Evolutionary conservation across 495 filamentous ascomycete species (phyloP).

Genomic region (Mycothermus thermophilus): DNA sequence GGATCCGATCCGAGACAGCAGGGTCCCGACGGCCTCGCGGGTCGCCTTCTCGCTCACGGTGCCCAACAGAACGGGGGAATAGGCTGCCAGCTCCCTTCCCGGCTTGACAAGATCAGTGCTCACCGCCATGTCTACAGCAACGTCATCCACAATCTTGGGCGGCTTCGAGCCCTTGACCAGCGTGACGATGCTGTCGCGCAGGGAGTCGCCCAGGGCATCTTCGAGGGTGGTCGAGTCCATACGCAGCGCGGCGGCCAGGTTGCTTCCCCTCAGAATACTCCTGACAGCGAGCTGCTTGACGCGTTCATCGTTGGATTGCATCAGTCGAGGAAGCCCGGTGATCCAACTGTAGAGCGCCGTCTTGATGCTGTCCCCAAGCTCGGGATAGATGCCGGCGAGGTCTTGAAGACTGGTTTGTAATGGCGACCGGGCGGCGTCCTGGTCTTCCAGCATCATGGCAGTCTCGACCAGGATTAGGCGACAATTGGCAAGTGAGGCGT

Average conservation of each 20-base stretch:
- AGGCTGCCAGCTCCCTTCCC: conserved; percentile 24
- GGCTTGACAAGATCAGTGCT: conserved; percentile 12
- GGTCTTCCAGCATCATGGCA: conserved; percentile 54
- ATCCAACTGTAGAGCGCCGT: conserved; percentile 69
- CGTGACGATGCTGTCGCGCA: conserved; percentile 45
- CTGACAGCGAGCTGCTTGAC: conserved; percentile 56
- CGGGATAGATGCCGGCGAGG: conserved; percentile 47
- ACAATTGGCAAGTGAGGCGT: conserved; percentile 56
- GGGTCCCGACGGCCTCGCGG: conserved; percentile 33
- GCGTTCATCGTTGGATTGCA: conserved; percentile 73
- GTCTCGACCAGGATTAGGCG: conserved; percentile 63
- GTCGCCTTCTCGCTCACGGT: conserved; percentile 52
- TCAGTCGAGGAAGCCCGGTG: conserved; percentile 60
- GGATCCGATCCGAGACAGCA: conserved; percentile 35
- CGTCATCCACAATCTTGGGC: conserved; percentile 13
- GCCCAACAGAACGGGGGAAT: conserved; percentile 48
- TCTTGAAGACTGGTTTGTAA: conserved; percentile 40
- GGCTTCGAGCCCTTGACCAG: conserved; percentile 26
- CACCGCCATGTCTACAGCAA: conserved; percentile 10
- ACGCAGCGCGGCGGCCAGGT: conserved; percentile 49
- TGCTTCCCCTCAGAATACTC: conserved; percentile 58
- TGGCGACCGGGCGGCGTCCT: conserved; percentile 30
- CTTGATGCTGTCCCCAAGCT: conserved; percentile 54
- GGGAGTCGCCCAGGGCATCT: conserved; percentile 46
- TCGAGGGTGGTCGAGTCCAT: conserved; percentile 59